Evolutionary conservation across 2,329 filamentous ascomycete species (phyloP).

Genomic region (Fusarium haematococcum): DNA sequence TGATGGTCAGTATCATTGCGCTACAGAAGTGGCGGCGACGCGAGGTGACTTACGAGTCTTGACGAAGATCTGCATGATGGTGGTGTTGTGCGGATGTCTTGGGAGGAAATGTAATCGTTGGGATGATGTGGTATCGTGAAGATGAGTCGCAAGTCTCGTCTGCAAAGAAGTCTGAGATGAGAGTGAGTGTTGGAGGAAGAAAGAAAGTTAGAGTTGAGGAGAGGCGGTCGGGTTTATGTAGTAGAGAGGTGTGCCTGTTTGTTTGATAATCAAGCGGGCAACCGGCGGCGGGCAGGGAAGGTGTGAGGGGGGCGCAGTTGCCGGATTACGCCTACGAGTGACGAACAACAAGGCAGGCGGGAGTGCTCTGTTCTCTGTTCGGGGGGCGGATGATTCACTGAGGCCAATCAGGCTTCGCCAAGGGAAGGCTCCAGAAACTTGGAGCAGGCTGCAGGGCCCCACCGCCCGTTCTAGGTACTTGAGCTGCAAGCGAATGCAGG

Average conservation of each 20-base stretch:
- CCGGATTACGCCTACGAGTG: conserved; percentile 42
- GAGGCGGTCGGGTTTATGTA: conserved; percentile 49
- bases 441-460: conserved; percentile 38
- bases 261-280: conserved; percentile 42
- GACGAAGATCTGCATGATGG: conserved; percentile 96
- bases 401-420: conserved; percentile 45
- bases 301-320: conserved; percentile 41
- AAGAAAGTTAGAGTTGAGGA: conserved; percentile 19
- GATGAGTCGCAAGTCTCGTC: conserved; percentile 18
- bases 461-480: conserved; percentile 41
- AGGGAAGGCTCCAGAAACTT: conserved; percentile 56
- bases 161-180: conserved; percentile 17
- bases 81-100: conserved; percentile 47
- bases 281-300: conserved; percentile 46
- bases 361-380: conserved; percentile 34
- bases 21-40: conserved; percentile 14
- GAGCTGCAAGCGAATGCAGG: background rate
- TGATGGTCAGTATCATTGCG: conserved; percentile 36
- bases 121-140: conserved; percentile 18
- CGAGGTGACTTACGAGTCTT: conserved; percentile 82
- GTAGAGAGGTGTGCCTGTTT: conserved; percentile 33
- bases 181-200: conserved; percentile 26
- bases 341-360: conserved; percentile 37
- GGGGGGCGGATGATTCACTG: conserved; percentile 52
- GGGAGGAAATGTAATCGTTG: conserved; percentile 35